Base-by-base conservation (phyloP, 495 filamentous ascomycete species). In the Beverwykella pulmonaria region DNA sequence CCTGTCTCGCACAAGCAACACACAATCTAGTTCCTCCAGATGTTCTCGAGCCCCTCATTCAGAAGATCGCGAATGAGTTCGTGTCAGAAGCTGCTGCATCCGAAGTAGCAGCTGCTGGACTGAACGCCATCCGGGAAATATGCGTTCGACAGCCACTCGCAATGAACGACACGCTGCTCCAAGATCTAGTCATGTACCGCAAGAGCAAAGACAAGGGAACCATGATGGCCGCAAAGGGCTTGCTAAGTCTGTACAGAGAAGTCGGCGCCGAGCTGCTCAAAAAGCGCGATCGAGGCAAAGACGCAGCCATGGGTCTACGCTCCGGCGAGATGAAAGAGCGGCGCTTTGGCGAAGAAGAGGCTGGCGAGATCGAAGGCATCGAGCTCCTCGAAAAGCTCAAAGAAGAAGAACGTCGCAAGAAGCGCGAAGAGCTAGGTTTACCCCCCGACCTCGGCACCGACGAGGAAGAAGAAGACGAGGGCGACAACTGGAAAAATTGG, bases 131-230 rank as follows among this genome's bases (percentile, higher is more conserved):
- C 73, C 85, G 93, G 56, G 94, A 99, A 74, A 89, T 99, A 14
- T 97, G 94, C 74, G 87, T 86, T 1, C 82, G 94, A 57, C 93
- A 98, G 72, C 94, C 95, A 22, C 79, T 98, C 22, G 94, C 93
- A 19, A 98, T 99, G 89, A 92, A 90, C 67, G 90, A 96, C 64
- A 96, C 93, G 0, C 81, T 98, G 14, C 81, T 99, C n/a, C 94
- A 98, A 75, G 94, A 98, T 80, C 78, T 99, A 34, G 92, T 97
- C 15, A 87, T 92, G 85, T 99, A 99, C 77, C 85, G 92, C 61
- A 96, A 93, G 79, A 94, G 90, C 74, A 98, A 98, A 73, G 95
- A 99, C 73, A 98, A 98, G 78, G 92, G 92, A 63, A 91, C 95
- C 14, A 90, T 95, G 82, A 98, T 99, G 93, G 95, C 93, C 17